These are phyloP conservation scores for Amanita brunnescens DNA, from an alignment of 768 basidiomycete genomes.

Conservation along the genomic window DNA sequence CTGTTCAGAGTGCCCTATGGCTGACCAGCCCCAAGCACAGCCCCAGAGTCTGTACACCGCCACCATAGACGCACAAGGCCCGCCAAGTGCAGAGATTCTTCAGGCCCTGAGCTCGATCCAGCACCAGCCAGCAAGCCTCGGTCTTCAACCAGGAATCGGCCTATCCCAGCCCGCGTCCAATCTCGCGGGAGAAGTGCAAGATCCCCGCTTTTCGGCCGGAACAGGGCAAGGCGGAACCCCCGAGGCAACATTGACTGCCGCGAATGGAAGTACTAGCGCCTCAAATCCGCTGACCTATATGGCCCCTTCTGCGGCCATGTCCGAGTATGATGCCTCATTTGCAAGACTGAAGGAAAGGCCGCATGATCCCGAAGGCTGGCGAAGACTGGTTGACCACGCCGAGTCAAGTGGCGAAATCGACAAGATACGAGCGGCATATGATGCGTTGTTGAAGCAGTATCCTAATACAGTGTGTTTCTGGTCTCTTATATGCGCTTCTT, in stretches of 20 bases:
- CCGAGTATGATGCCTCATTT: conserved; percentile 61
- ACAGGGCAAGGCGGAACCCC: background rate
- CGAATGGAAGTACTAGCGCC: background rate
- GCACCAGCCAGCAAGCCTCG: background rate
- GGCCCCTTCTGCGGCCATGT: background rate
- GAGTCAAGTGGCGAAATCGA: conserved; percentile 72
- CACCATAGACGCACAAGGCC: conserved; percentile 21
- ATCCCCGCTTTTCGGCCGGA: too few species aligned
- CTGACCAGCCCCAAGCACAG: conserved; percentile 4
- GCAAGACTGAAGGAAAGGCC: conserved; percentile 57
- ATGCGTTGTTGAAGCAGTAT: conserved; percentile 73
- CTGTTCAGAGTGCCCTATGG: conserved; percentile 5
- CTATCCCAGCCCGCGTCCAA: too few species aligned
- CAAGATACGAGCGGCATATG: conserved; percentile 74
- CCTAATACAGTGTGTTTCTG: conserved; percentile 79
- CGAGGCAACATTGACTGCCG: background rate
- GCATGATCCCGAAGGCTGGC: conserved; percentile 71
- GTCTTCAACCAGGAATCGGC: too few species aligned
- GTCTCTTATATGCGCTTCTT: conserved; percentile 8
- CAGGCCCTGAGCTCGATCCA: conserved; percentile 19
- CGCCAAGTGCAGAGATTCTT: conserved; percentile 27
- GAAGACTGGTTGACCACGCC: conserved; percentile 67
- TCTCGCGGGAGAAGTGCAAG: too few species aligned
- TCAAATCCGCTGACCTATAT: too few species aligned
- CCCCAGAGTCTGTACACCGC: conserved; percentile 8